Base-by-base conservation (phyloP, 2,329 filamentous ascomycete species). In the Cladosporium phlei region DNA sequence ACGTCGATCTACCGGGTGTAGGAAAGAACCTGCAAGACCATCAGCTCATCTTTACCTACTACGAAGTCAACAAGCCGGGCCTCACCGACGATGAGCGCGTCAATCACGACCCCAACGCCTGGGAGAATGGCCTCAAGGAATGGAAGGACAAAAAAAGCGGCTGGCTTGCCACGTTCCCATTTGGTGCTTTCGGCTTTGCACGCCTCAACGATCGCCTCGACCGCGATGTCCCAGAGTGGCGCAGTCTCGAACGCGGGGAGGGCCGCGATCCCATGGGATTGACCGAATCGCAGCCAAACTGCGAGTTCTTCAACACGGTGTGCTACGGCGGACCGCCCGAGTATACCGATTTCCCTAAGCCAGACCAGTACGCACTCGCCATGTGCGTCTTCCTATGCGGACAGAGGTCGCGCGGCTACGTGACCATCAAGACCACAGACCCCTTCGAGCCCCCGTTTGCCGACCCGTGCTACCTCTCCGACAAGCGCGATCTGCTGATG, bases 261-360 rank as follows among this genome's bases (percentile, higher is more conserved):
- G 76, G 75, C 3, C 75, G 80, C 4, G 81, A 84, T 54, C 78
- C 81, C 0, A 83, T 85, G 80, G 78, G 76, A 14, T 65, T 83
- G 12, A 74, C 73, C 0, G 63, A 68, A 0, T 60, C 63, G 5
- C 80, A 84, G 56, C 78, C 80, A 0, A 79, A 82, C 55, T 59
- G 81, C 38, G 80, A 83, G 55, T 76, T 81, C 61, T 83, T 81
- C 64, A 78, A 71, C 24, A 82, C 79, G 0, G 79, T 82, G 57
- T 77, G 76, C 55, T 82, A 81, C 52, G 77, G 77, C 3, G 77
- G 77, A 0, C 78, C 79, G 0, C 79, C 78, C 52, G 76, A 80
- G 49, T 81, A 72, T 50, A 65, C 69, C 16, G 64, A 79, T 28
- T 76, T 73, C 45, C 79, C 79, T 0, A 63, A 69, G 2, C 69